Evolutionary conservation across 1,284 basidiomycete genomes (phyloP), one percentile per base, ranked within the genome.

Genomic region (Singerocomus inundabilis): DNA sequence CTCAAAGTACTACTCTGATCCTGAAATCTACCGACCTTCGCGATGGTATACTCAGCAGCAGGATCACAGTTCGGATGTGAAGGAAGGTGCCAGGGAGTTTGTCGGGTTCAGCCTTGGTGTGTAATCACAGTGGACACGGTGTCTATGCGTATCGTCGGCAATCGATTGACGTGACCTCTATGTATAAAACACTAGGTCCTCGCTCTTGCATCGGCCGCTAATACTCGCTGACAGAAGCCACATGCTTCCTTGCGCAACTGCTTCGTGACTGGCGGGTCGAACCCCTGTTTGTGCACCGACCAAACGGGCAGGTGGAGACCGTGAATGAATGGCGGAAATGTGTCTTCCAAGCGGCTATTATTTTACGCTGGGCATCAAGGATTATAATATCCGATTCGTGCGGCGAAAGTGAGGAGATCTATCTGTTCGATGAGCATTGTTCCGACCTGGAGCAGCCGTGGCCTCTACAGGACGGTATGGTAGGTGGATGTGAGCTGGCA

Each of bases 241-340:
- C 44, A 16, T 44, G 39, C 9, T 44, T 44, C 26, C 39, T 44
- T 11, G 38, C 43, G 6, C 25, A 44, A n/a, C 16, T 44, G 11
- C 39, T 44, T 6, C 39, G 43, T 21, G 25, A 44, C 38, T 44
- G 43, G 43, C 43, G 25, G 39, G 25, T 43, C 25, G 38, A 44
- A 41, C 42, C 42, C n/a, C 6, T 25, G 21, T 16, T 40, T 21
- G 36, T 8, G 12, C 24, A 4, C 5, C 42, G 24, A n/a, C 16
- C 13, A 6, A n/a, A n/a, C n/a, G 26, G 43, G 5, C 24, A 7
- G n/a, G 8, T 44, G 11, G 43, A 44, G 43, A 44, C 6, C 16
- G 38, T 28, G 39, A 26, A 28, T n/a, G 43, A 44, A 44, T 44
- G 43, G 39, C 25, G 39, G 12, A 16, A 44, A n/a, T 40, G 40